These are phyloP conservation scores for Mortierella sp. DNA, from an alignment of 371 early-diverging fungal genomes.

Conservation along the genomic window DNA sequence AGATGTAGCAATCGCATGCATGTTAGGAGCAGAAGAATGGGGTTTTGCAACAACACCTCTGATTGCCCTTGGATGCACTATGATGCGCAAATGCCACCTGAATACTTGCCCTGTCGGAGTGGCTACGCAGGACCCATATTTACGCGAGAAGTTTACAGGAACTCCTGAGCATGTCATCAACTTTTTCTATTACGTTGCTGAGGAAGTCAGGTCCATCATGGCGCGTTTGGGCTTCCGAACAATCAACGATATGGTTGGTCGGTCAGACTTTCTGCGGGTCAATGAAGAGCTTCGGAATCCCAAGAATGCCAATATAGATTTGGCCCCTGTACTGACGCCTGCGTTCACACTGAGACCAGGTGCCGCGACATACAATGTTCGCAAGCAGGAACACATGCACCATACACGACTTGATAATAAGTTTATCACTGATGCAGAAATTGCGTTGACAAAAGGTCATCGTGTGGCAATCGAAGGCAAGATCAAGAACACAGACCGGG, in stretches of 20 bases:
- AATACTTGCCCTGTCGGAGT: slow-evolving; percentile 96
- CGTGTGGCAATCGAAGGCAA: slow-evolving; percentile 66
- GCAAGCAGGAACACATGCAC: slow-evolving; percentile 84
- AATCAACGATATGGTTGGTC: slow-evolving; percentile 93
- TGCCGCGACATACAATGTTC: slow-evolving; percentile 80
- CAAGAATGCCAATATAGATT: slow-evolving; percentile 85
- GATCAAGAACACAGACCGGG: slow-evolving; percentile 92
- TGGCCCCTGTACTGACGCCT: slow-evolving; percentile 85
- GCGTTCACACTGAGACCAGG: slow-evolving; percentile 84
- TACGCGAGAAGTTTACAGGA: slow-evolving; percentile 92
- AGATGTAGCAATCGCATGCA: slow-evolving; percentile 91
- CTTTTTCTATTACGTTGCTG: slow-evolving; percentile 95
- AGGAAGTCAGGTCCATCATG: slow-evolving; percentile 89
- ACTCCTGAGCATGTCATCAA: slow-evolving; percentile 93
- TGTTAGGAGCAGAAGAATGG: slow-evolving; percentile 97
- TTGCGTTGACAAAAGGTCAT: slow-evolving; percentile 66
- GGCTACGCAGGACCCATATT: slow-evolving; percentile 93
- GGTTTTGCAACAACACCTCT: slow-evolving; percentile 97
- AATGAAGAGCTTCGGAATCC: slow-evolving; percentile 72
- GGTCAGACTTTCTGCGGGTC: slow-evolving; percentile 79
- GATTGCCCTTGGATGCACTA: slow-evolving; percentile 93
- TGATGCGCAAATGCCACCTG: slow-evolving; percentile 91
- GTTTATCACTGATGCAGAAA: slow-evolving; percentile 78
- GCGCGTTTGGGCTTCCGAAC: slow-evolving; percentile 89
- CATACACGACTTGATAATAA: slow-evolving; percentile 81